Evolutionary conservation across 2,329 filamentous ascomycete genomes (phyloP), one percentile per base, ranked within the genome.

Genomic region (Cladobotryum mycophilum): DNA sequence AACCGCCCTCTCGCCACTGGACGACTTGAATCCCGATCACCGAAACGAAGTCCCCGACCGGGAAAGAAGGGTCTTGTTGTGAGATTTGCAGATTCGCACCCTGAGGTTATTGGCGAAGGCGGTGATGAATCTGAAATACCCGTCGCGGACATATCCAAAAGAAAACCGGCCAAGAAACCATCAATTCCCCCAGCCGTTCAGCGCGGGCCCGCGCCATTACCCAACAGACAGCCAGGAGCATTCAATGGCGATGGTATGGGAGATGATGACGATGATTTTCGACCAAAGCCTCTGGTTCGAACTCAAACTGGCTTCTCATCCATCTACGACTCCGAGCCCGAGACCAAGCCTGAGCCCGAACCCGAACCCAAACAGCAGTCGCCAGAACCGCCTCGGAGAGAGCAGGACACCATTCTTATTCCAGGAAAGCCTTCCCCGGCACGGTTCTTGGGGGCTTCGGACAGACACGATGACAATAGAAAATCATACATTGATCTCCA

Each of bases 31-130:
- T 64, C 71, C 17, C 69, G 66, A 55, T 74, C 74, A 41, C 70
- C 74, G 13, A 68, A 64, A 46, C 67, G 65, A 59, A 76, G 71
- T 55, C 71, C 75, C 25, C 70, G 70, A 18, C 70, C 69, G 20
- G 73, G 70, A 46, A 81, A 78, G 62, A 88, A 88, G 67, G 86
- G 86, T 9, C 72, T 93, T 54, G 73, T 73, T 4, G 91, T 96
- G 35, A 81, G 76, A 50, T 96, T 96, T 61, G 79, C 78, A 47
- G 82, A 88, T 58, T 78, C 77, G 9, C 75, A 78, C 49, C 90
- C 91, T 6, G 86, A 89, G 43, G 70, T 96, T 55, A 96, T 97
- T 62, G 92, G 92, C 43, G 85, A 92, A 67, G 92, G 92, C 52
- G 92, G 92, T 34, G 92, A 96, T 62, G 90, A 96, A 66, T 85